phyloP scores from a whole-genome alignment of 805 yeast species.

The Candida awuae region DNA sequence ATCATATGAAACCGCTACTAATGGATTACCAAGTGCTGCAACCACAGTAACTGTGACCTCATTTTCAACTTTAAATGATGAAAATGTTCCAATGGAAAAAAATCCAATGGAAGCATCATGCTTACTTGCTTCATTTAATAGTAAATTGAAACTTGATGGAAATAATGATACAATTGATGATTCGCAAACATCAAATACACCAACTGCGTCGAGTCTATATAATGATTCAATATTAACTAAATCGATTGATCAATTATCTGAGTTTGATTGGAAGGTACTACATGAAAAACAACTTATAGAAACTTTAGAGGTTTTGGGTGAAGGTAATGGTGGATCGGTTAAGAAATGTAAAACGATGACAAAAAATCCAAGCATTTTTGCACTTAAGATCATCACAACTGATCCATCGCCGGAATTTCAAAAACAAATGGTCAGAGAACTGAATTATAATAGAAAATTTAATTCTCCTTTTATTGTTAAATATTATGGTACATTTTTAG shows the following conservation, averaged over 20 bases:
- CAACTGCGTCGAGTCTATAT: not conserved
- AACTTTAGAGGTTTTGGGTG: constrained; percentile 72
- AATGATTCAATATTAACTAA: constrained; percentile 4
- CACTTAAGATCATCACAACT: constrained; percentile 66
- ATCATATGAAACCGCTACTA: too few relatives aligned
- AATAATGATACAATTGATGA: constrained; percentile 1
- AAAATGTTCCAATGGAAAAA: not conserved
- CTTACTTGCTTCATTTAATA: constrained; percentile 6
- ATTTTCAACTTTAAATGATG: constrained; percentile 9
- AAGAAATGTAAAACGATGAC: constrained; percentile 60
- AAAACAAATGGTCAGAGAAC: constrained; percentile 82
- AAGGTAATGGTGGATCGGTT: constrained; percentile 92
- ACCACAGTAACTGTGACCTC: constrained; percentile 10
- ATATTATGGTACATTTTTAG: constrained; percentile 87
- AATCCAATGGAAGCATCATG: too few relatives aligned
- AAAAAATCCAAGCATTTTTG: constrained; percentile 59
- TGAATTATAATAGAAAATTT: constrained; percentile 80
- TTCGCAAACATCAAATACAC: constrained; percentile 1
- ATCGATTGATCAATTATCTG: constrained; percentile 32
- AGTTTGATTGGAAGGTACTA: constrained; percentile 64
- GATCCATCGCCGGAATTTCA: constrained; percentile 82
- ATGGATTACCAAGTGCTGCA: constrained; percentile 11
- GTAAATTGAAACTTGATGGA: constrained; percentile 4
- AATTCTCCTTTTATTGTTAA: constrained; percentile 78
- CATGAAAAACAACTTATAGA: constrained; percentile 54